Percentiles rank a stretch among this genome's conserved stretches.
Conservation (phyloP, 2,329 filamentous ascomycete genomes). For the Pseudocercospora pini-densiflorae region DNA sequence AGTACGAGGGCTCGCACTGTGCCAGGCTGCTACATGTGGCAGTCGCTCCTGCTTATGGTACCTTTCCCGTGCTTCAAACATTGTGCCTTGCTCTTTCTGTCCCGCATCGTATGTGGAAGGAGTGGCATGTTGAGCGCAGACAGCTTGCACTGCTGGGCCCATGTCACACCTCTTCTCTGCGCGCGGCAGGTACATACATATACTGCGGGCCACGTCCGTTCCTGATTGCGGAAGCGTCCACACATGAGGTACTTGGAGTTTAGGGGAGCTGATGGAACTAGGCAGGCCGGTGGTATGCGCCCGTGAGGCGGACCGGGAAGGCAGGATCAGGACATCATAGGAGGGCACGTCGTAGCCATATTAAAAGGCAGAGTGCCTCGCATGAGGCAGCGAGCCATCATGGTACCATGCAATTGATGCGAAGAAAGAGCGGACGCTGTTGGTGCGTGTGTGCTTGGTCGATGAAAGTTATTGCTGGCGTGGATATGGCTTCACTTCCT, state of each 20-base stretch:
- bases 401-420: neutral
- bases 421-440: neutral
- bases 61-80: neutral
- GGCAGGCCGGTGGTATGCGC: neutral
- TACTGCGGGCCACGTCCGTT: too few species aligned
- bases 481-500: neutral
- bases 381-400: neutral
- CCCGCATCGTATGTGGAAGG: neutral
- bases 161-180: too few species aligned
- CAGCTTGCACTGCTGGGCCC: too few species aligned
- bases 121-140: neutral
- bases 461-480: neutral
- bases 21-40: neutral
- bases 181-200: too few species aligned
- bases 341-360: neutral
- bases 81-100: neutral
- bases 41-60: neutral
- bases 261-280: too few species aligned
- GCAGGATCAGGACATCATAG: neutral
- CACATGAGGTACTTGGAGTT: too few species aligned
- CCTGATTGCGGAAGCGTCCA: too few species aligned
- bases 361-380: neutral
- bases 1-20: neutral
- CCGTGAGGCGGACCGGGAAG: neutral
- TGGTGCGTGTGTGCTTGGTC: neutral